Evolutionary conservation across 2,329 filamentous ascomycete species (phyloP).

Genomic region (Fusarium floridanum): DNA sequence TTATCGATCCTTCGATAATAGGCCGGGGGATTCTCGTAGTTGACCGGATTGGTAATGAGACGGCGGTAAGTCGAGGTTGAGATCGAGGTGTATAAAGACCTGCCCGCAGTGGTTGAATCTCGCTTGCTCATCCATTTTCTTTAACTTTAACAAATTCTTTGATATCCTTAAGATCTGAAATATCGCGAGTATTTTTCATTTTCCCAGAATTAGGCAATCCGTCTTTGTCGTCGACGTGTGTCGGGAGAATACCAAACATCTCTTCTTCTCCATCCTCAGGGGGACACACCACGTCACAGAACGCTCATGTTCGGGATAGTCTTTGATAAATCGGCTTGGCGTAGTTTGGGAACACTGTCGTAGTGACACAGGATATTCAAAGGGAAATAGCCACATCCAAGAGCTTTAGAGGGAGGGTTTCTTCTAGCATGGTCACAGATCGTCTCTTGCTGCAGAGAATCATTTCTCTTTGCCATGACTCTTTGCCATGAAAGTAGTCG

Average conservation of each 20-base stretch:
- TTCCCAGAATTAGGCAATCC: neutral
- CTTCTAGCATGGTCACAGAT: neutral
- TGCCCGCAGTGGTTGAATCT: neutral
- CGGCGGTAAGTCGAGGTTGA: neutral
- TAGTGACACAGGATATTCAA: neutral
- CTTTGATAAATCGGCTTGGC: neutral
- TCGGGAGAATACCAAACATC: neutral
- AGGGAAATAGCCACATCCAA: neutral
- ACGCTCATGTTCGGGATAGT: neutral
- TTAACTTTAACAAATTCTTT: neutral
- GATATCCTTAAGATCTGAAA: neutral
- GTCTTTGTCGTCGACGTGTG: neutral
- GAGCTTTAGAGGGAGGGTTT: neutral
- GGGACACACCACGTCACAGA: neutral
- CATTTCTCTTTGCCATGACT: neutral
- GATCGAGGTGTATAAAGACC: neutral
- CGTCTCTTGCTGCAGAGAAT: neutral
- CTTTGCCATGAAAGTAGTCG: neutral
- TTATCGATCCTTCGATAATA: neutral
- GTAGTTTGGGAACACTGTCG: neutral
- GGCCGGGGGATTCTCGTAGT: neutral
- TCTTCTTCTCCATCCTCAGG: neutral
- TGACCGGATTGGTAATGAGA: neutral
- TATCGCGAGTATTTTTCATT: fast-evolving
- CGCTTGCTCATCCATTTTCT: neutral